Percentiles rank a stretch among this genome's conserved stretches.
These are phyloP conservation scores for Ceratocystis variospora DNA, from an alignment of 2,329 filamentous ascomycete genomes.

Conservation along the genomic window DNA sequence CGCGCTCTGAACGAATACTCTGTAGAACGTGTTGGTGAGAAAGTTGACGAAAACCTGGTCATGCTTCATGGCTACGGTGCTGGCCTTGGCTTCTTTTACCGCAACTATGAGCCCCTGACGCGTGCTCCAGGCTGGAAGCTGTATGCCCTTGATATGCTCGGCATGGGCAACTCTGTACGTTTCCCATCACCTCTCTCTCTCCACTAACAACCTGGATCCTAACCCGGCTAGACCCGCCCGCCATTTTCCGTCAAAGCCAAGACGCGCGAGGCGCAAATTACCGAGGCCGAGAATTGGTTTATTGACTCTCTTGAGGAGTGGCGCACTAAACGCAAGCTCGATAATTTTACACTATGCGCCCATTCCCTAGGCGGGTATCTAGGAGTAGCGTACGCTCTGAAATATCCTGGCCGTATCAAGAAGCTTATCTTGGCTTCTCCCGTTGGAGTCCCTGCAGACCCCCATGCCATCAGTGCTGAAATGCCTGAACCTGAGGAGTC, in stretches of 20 bases:
- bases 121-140: slow-evolving; percentile 70
- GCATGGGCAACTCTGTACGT: slow-evolving; percentile 66
- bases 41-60: slow-evolving; percentile 72
- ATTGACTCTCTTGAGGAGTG: slow-evolving; percentile 93
- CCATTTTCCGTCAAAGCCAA: slow-evolving; percentile 75
- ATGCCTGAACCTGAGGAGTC: slow-evolving; percentile 67
- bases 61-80: slow-evolving; percentile 97
- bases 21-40: slow-evolving; percentile 67
- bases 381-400: slow-evolving; percentile 85
- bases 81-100: slow-evolving; percentile 94
- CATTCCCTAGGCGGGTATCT: slow-evolving; percentile 93
- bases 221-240: slow-evolving; percentile 44
- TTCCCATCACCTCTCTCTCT: not conserved
- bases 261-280: slow-evolving; percentile 62
- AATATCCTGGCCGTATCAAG: slow-evolving; percentile 87
- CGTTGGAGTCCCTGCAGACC: slow-evolving; percentile 88
- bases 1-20: slow-evolving; percentile 86
- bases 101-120: slow-evolving; percentile 84
- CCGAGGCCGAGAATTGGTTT: slow-evolving; percentile 90
- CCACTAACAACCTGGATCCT: not conserved
- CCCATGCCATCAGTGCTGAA: slow-evolving; percentile 67
- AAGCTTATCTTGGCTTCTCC: slow-evolving; percentile 93
- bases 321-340: slow-evolving; percentile 75
- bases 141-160: slow-evolving; percentile 86
- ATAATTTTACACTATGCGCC: slow-evolving; percentile 83